Evolutionary conservation across 2,329 filamentous ascomycete genomes (phyloP), one percentile per base, ranked within the genome.

Genomic region (Alternaria triticimaculans): DNA sequence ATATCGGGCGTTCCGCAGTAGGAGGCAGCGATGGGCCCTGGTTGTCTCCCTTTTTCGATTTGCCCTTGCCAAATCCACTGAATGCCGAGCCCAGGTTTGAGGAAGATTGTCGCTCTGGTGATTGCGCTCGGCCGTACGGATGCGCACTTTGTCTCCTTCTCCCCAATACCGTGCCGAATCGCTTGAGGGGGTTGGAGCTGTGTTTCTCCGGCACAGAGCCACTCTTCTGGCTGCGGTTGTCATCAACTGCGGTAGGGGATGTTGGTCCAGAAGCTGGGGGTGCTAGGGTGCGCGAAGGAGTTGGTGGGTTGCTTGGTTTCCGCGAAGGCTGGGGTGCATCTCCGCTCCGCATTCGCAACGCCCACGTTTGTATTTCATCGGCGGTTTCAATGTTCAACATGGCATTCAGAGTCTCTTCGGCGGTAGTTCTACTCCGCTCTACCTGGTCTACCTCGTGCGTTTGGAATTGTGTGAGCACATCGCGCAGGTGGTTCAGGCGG

Each of bases 401-500:
- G 9, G 90, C 86, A 69, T 93, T 93, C 61, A 99, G 83, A 25
- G 93, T 93, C 64, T 90, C 89, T 77, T 96, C 94, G 25, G 93
- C 90, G 12, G 90, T 89, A 63, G 88, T 84, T 66, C 93, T 89
- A 64, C 87, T 90, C 61, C 91, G 88, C 79, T 97, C 92, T 15
- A 95, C 89, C 71, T 92, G 89, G 76, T 99, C 96, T 26, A 93
- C 88, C 79, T 98, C 95, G 77, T 97, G 91, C 0, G 96, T 99
- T 80, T 97, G 90, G 72, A 95, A 92, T 75, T 97, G 94, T 1
- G 96, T 98, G 64, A 99, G 86, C 44, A 92, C 88, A 80, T 98
- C 95, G 65, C 95, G 91, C 63, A 99, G 85, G 75, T 96, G 91
- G 79, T 97, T 97, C 70, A 96, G 84, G 60, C 96, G 89, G 72